phyloP scores from a whole-genome alignment of 1,139 yeast genomes.

The Hyphopichia fennica region DNA sequence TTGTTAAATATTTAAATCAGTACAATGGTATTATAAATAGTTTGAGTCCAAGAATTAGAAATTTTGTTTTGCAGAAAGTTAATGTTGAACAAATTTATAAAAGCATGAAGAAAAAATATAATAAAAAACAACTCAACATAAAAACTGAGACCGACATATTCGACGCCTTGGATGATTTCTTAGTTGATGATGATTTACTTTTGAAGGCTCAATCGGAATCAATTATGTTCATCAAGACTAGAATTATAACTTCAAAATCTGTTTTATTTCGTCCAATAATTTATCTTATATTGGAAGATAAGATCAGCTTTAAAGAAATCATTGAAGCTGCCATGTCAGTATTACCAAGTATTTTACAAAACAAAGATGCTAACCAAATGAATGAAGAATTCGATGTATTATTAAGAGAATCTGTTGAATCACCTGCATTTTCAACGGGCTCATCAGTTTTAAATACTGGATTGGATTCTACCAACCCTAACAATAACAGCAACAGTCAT shows the following conservation, averaged over 20 bases:
- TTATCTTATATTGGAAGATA: constrained; percentile 35
- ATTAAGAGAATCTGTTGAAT: background rate
- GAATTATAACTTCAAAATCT: constrained; percentile 35
- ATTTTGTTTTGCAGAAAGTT: constrained; percentile 34
- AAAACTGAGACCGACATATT: constrained; percentile 13
- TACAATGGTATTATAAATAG: constrained; percentile 43
- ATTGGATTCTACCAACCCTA: background rate
- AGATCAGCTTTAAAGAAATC: constrained; percentile 24
- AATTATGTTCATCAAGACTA: constrained; percentile 40
- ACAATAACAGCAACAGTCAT: background rate
- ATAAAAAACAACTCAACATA: constrained; percentile 12
- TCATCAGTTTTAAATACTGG: background rate
- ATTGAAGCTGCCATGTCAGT: constrained; percentile 25
- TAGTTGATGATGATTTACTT: constrained; percentile 35
- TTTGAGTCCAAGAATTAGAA: constrained; percentile 33
- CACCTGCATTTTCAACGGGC: background rate
- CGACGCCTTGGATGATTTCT: constrained; percentile 32
- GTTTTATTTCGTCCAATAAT: constrained; percentile 36
- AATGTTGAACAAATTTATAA: constrained; percentile 35
- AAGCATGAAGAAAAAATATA: constrained; percentile 26
- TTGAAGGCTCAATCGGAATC: constrained; percentile 39
- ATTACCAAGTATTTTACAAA: constrained; percentile 5
- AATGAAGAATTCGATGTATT: background rate
- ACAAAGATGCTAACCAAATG: background rate
- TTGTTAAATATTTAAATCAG: constrained; percentile 38